phyloP scores from a whole-genome alignment of 2,329 filamentous ascomycete species.

The Fusarium neocosmosporiellum region DNA sequence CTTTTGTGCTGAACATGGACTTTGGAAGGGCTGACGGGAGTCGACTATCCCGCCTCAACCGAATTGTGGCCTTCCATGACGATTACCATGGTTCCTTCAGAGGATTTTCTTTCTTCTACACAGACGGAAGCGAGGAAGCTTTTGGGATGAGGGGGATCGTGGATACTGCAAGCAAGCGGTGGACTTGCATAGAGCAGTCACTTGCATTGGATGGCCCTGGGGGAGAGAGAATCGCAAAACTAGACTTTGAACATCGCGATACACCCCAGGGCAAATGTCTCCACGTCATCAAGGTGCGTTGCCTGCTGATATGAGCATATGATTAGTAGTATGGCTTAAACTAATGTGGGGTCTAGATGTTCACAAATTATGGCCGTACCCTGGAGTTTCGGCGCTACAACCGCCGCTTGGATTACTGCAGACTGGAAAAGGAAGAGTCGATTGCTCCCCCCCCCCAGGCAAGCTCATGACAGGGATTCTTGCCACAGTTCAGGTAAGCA shows the following conservation, averaged over 20 bases:
- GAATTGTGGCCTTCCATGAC: background rate
- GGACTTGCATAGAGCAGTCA: conserved; percentile 1
- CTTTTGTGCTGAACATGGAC: conserved; percentile 12
- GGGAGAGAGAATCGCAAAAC: conserved; percentile 4
- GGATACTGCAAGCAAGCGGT: background rate
- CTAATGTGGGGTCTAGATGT: background rate
- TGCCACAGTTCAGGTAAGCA: background rate
- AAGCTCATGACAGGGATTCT: background rate
- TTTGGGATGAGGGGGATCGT: background rate
- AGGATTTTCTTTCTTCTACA: conserved; percentile 13
- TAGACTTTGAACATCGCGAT: background rate
- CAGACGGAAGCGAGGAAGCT: background rate
- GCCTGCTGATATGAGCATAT: no score
- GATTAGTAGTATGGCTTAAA: background rate
- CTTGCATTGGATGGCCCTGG: conserved; percentile 4
- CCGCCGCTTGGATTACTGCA: background rate
- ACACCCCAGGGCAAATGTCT: rapidly evolving
- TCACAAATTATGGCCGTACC: background rate
- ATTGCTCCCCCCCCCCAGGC: no score
- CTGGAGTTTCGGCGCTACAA: background rate
- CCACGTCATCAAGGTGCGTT: background rate
- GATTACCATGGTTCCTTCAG: rapidly evolving
- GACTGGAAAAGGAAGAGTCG: background rate
- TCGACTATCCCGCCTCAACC: background rate
- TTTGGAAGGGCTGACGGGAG: conserved; percentile 3